These are phyloP conservation scores for Withania somnifera DNA, from an alignment of 305 asterid species.

Conservation along the genomic window DNA sequence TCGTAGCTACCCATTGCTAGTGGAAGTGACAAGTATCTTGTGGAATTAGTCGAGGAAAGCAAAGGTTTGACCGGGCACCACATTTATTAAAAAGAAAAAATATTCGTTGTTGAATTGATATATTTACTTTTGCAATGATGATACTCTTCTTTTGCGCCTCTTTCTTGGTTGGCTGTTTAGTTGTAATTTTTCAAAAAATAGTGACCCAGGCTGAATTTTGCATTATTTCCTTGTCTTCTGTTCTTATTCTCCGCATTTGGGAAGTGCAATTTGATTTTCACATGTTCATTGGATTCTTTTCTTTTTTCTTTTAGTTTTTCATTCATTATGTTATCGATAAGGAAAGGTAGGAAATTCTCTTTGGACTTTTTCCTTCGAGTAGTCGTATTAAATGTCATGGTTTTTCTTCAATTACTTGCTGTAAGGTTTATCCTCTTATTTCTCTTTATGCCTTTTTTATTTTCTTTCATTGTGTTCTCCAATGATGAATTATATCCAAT, in stretches of 20 bases:
- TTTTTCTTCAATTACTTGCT: not conserved
- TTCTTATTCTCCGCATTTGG: not conserved
- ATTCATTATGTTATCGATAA: no score
- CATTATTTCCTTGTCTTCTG: not conserved
- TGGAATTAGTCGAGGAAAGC: not conserved
- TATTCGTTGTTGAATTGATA: not conserved
- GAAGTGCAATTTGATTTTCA: not conserved
- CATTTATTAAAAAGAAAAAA: not conserved
- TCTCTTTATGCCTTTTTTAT: not conserved
- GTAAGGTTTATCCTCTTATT: not conserved
- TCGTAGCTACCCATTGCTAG: not conserved
- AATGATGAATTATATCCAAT: not conserved
- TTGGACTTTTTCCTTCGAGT: not conserved
- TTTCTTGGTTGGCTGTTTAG: not conserved
- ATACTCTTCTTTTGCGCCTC: not conserved
- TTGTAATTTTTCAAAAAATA: not conserved
- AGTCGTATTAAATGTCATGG: not conserved
- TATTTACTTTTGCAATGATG: not conserved
- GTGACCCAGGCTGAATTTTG: not conserved
- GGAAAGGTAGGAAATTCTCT: not conserved
- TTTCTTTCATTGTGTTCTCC: not conserved
- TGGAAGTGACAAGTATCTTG: not conserved
- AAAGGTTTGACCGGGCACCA: not conserved
- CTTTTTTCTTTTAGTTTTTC: no score
- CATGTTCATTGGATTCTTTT: not conserved